A percentile compares a stretch with the other conserved stretches of the same genome.
Evolutionary conservation across 352 stramenopile genomes (phyloP).

Genomic region (Pythium monospermum): DNA sequence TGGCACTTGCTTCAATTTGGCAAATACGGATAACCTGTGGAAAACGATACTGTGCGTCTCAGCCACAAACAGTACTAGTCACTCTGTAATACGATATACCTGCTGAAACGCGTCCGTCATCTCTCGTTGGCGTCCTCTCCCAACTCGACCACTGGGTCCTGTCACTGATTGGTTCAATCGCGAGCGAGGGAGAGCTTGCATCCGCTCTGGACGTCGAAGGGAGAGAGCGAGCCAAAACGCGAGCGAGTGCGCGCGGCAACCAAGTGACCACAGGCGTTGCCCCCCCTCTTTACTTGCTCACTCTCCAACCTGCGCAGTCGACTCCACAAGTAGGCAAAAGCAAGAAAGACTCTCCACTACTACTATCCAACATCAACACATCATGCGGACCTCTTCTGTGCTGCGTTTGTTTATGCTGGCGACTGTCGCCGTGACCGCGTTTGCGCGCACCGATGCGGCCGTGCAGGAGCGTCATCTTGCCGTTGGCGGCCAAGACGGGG

Average conservation of each 20-base stretch:
- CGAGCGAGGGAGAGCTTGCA: conserved; percentile 21
- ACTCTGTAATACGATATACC: neutral
- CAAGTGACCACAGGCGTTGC: neutral
- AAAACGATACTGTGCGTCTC: neutral
- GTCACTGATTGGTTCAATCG: conserved; percentile 22
- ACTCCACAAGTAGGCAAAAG: neutral
- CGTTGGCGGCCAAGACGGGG: neutral
- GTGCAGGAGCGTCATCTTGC: conserved; percentile 8
- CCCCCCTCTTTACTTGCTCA: neutral
- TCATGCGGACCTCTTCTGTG: conserved; percentile 43
- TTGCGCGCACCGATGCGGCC: conserved; percentile 18
- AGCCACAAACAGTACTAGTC: no score
- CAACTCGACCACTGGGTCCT: conserved; percentile 1
- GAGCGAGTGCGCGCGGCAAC: conserved; percentile 15
- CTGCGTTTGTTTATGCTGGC: conserved; percentile 48
- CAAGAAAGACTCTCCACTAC: neutral
- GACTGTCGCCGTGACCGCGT: conserved; percentile 29
- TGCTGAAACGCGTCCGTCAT: neutral
- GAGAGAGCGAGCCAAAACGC: neutral
- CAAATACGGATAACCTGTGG: neutral
- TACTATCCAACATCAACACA: conserved; percentile 3
- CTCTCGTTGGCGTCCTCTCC: conserved; percentile 5
- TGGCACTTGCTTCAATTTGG: conserved; percentile 21
- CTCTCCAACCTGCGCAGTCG: conserved; percentile 6
- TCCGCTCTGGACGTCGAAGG: neutral